A percentile compares a stretch with the other conserved stretches of the same genome.
phyloP scores from a whole-genome alignment of 2,329 filamentous ascomycete species.

The Trichoderma harzianum region DNA sequence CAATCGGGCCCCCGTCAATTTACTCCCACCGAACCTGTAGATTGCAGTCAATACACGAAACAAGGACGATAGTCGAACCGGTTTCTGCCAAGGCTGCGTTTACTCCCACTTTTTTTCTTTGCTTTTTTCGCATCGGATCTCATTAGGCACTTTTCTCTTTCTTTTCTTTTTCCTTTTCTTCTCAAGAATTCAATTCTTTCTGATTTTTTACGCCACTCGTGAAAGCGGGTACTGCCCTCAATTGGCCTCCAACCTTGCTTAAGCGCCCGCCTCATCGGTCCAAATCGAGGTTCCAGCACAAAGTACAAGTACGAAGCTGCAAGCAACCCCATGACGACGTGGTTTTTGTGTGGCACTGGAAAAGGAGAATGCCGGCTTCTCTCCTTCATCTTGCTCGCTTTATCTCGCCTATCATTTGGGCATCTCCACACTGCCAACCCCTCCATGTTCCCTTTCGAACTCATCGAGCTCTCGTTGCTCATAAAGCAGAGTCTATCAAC shows the following conservation, averaged over 20 bases:
- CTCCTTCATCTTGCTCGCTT: neutral
- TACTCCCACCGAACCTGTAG: neutral
- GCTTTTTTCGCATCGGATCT: neutral
- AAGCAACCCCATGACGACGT: neutral
- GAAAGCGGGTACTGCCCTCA: conserved; percentile 8
- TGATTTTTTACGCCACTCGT: neutral
- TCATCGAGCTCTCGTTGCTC: neutral
- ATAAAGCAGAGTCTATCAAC: neutral
- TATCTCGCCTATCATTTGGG: conserved; percentile 9
- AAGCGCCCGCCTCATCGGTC: conserved; percentile 3
- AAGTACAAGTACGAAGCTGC: neutral
- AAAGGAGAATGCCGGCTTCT: neutral
- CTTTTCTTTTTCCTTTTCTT: neutral
- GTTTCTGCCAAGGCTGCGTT: neutral
- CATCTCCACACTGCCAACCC: conserved; percentile 4
- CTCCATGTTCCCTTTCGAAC: neutral
- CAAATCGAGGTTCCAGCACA: neutral
- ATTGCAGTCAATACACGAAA: neutral
- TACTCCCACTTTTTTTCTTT: neutral
- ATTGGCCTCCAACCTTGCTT: neutral
- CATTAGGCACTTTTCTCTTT: neutral
- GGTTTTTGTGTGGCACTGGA: neutral
- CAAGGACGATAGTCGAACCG: neutral
- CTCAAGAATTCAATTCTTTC: neutral
- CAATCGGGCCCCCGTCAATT: neutral